phyloP scores from a whole-genome alignment of 1,139 yeast genomes.

The Pichia sp. region DNA sequence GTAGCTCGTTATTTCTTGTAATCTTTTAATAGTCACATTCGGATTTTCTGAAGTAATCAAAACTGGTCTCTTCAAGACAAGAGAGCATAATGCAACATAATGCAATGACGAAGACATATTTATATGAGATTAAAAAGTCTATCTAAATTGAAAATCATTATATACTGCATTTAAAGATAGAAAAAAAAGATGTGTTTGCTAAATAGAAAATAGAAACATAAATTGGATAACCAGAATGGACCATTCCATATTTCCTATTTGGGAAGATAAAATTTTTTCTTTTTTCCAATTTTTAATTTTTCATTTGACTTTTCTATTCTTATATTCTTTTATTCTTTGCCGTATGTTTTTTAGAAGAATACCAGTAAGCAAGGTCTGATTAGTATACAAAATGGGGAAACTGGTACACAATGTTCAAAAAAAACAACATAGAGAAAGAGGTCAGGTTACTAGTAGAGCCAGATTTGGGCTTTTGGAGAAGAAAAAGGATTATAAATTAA shows the following conservation, averaged over 20 bases:
- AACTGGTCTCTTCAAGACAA: slow-evolving; percentile 6
- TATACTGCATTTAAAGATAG: too few relatives aligned
- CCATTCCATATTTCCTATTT: too few relatives aligned
- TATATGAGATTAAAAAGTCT: too few relatives aligned
- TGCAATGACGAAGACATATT: slow-evolving; percentile 3
- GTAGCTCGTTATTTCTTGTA: slow-evolving; percentile 1
- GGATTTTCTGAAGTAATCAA: slow-evolving; percentile 5
- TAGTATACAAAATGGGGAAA: slow-evolving; percentile 61
- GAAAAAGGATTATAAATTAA: slow-evolving; percentile 85
- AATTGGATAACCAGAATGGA: too few relatives aligned
- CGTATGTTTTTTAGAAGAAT: too few relatives aligned
- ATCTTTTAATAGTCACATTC: slow-evolving; percentile 1
- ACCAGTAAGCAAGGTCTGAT: too few relatives aligned
- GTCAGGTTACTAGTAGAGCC: slow-evolving; percentile 71
- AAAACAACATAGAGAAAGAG: slow-evolving; percentile 91
- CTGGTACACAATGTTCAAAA: slow-evolving; percentile 86
- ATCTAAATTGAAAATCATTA: too few relatives aligned
- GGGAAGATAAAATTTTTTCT: too few relatives aligned
- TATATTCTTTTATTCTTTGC: not conserved
- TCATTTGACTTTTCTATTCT: too few relatives aligned
- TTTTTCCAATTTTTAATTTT: too few relatives aligned
- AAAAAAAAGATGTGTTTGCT: too few relatives aligned
- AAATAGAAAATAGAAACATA: too few relatives aligned
- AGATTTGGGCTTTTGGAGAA: slow-evolving; percentile 83
- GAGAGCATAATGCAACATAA: slow-evolving; percentile 3